A percentile compares a stretch with the other conserved stretches of the same genome.
Conservation (phyloP, 1,284 basidiomycete species). For the Malassezia psittaci region DNA sequence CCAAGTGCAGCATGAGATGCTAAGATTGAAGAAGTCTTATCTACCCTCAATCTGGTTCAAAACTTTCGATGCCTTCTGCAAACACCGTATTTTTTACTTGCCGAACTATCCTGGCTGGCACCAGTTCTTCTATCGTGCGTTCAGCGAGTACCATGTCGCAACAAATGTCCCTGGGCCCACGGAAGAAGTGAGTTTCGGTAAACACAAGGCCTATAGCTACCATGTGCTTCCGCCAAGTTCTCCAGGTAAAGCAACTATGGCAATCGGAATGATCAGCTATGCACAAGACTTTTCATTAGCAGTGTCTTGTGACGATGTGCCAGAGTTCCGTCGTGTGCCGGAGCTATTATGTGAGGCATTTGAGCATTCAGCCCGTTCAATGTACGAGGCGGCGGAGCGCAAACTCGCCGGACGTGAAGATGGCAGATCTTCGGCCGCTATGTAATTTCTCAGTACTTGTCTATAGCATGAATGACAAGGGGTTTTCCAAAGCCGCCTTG, state of each 20-base stretch:
- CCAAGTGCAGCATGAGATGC: slow-evolving; percentile 43
- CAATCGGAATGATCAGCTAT: slow-evolving; percentile 46
- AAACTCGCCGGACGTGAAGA: slow-evolving; percentile 7
- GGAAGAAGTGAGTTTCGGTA: slow-evolving; percentile 39
- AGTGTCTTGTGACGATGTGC: slow-evolving; percentile 44
- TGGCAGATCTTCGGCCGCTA: neutral
- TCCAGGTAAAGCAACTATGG: slow-evolving; percentile 43
- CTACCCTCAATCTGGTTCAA: slow-evolving; percentile 39
- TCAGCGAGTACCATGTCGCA: slow-evolving; percentile 42
- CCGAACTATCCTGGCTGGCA: slow-evolving; percentile 39
- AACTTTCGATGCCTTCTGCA: slow-evolving; percentile 24
- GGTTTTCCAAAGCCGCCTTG: slow-evolving; percentile 95
- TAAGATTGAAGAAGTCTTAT: slow-evolving; percentile 36
- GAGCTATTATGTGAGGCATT: slow-evolving; percentile 39
- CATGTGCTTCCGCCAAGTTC: slow-evolving; percentile 43
- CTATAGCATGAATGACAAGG: slow-evolving; percentile 53
- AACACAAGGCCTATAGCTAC: slow-evolving; percentile 42
- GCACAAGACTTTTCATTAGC: slow-evolving; percentile 42
- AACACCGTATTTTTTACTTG: slow-evolving; percentile 29
- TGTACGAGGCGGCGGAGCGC: slow-evolving; percentile 35
- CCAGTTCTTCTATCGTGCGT: slow-evolving; percentile 39
- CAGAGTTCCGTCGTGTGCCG: slow-evolving; percentile 33
- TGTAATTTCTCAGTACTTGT: neutral
- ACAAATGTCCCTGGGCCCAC: slow-evolving; percentile 45
- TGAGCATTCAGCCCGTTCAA: slow-evolving; percentile 31